Evolutionary conservation across 192 early-diverging fungal genomes (phyloP).

Genomic region (Irineochytrium annulatum): DNA sequence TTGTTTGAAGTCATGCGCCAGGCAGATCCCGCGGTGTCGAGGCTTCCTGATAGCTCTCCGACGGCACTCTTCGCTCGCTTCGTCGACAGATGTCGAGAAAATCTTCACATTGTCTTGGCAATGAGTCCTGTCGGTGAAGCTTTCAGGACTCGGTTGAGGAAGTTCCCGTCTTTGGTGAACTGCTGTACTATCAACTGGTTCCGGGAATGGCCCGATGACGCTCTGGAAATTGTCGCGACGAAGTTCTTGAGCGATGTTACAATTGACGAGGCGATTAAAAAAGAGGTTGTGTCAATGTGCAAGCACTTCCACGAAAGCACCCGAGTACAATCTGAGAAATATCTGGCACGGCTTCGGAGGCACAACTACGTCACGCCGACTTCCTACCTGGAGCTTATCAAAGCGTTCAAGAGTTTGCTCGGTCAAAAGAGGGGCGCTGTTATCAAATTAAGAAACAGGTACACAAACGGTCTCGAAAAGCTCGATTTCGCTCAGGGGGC

Average conservation of each 20-base stretch:
- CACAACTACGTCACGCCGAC: conserved; percentile 63
- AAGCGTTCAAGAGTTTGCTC: conserved; percentile 51
- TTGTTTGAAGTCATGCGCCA: conserved; percentile 52
- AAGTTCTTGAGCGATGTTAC: conserved; percentile 52
- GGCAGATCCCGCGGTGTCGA: conserved; percentile 25
- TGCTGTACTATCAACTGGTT: conserved; percentile 66
- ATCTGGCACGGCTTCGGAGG: conserved; percentile 35
- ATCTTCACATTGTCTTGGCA: conserved; percentile 50
- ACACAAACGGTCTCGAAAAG: conserved; percentile 57
- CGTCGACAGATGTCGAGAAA: conserved; percentile 55
- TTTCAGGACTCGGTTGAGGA: conserved; percentile 50
- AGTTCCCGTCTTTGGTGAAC: conserved; percentile 58
- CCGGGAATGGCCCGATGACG: conserved; percentile 58
- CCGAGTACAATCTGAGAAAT: conserved; percentile 40
- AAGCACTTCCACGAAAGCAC: conserved; percentile 59
- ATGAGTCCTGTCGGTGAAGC: conserved; percentile 63
- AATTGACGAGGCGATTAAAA: conserved; percentile 43
- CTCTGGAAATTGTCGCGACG: conserved; percentile 51
- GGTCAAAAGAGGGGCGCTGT: conserved; percentile 39
- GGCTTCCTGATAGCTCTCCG: conserved; percentile 38
- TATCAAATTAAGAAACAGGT: conserved; percentile 44
- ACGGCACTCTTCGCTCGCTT: conserved; percentile 45
- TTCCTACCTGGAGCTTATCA: conserved; percentile 57
- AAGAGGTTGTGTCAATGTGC: conserved; percentile 55
- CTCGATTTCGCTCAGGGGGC: conserved; percentile 53